These are phyloP conservation scores for Dendrostoma leiphaemia DNA, from an alignment of 2,329 filamentous ascomycete species.

Conservation along the genomic window DNA sequence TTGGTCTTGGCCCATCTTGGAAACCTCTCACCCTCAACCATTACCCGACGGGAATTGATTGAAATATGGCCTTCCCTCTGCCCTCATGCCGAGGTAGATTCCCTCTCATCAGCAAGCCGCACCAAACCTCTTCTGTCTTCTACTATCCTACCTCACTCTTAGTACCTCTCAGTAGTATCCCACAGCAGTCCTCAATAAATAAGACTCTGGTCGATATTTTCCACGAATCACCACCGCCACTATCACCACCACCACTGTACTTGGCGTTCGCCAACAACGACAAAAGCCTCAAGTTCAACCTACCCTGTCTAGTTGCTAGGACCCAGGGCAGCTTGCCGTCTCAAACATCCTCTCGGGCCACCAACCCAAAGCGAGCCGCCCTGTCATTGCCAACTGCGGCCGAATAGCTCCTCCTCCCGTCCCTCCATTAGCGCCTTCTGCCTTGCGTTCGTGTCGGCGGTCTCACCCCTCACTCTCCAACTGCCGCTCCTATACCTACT, in stretches of 20 bases:
- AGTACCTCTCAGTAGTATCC: not conserved
- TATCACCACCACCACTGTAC: not conserved
- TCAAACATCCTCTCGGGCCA: not conserved
- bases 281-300: not conserved
- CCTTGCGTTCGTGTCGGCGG: constrained; percentile 8
- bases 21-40: not conserved
- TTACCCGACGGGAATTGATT: constrained; percentile 4
- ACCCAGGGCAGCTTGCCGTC: constrained; percentile 14
- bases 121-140: not conserved
- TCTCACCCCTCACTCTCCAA: not conserved
- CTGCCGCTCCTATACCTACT: not conserved
- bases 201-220: not conserved
- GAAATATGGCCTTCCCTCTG: constrained; percentile 16
- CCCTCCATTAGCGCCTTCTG: constrained; percentile 5
- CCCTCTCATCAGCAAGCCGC: not conserved
- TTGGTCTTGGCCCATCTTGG: not conserved
- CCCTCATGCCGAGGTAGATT: constrained; percentile 3
- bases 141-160: not conserved
- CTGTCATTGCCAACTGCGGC: not conserved
- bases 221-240: not conserved
- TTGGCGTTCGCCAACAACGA: no score
- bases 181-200: not conserved
- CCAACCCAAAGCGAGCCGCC: constrained; percentile 17
- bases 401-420: not conserved
- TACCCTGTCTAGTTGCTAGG: constrained; percentile 4